phyloP scores from a whole-genome alignment of 768 basidiomycete genomes.

The Sarcodon aspratus region DNA sequence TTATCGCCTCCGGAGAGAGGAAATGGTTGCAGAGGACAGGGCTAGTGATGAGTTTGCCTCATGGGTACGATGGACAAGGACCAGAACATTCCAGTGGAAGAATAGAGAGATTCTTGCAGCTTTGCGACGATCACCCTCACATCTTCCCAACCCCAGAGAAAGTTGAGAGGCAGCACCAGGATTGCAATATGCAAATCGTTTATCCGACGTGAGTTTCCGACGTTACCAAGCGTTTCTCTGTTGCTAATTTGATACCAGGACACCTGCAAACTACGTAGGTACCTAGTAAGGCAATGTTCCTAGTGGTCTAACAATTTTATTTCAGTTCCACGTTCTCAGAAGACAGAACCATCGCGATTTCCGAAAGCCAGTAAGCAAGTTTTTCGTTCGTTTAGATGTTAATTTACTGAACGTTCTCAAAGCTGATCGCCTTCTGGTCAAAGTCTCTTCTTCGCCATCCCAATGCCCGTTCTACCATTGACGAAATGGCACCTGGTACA shows the following conservation, averaged over 20 bases:
- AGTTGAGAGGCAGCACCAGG: constrained; percentile 91
- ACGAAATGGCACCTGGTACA: constrained; percentile 84
- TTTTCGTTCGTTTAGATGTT: neutral
- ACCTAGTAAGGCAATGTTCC: neutral
- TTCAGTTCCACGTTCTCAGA: constrained; percentile 89
- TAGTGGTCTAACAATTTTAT: constrained; percentile 1
- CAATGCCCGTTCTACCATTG: constrained; percentile 74
- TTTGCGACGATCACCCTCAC: constrained; percentile 95
- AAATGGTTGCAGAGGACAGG: constrained; percentile 97
- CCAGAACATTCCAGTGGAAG: constrained; percentile 97
- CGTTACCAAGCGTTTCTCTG: neutral
- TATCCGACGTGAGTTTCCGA: constrained; percentile 72
- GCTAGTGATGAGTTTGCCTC: constrained; percentile 79
- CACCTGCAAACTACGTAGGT: constrained; percentile 86
- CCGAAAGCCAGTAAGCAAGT: constrained; percentile 74
- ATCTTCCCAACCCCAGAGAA: constrained; percentile 83
- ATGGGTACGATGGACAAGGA: constrained; percentile 97
- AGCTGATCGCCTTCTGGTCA: constrained; percentile 95
- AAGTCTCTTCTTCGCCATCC: constrained; percentile 94
- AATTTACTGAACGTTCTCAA: neutral
- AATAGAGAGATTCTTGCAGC: constrained; percentile 92
- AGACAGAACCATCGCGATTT: constrained; percentile 96
- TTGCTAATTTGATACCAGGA: constrained; percentile 30
- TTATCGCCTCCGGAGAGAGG: constrained; percentile 92
- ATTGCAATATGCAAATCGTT: constrained; percentile 99